Percentiles rank a stretch among this genome's conserved stretches.
Evolutionary conservation across 208 protist genomes (phyloP).

Genomic region (Crithidia brevicula): DNA sequence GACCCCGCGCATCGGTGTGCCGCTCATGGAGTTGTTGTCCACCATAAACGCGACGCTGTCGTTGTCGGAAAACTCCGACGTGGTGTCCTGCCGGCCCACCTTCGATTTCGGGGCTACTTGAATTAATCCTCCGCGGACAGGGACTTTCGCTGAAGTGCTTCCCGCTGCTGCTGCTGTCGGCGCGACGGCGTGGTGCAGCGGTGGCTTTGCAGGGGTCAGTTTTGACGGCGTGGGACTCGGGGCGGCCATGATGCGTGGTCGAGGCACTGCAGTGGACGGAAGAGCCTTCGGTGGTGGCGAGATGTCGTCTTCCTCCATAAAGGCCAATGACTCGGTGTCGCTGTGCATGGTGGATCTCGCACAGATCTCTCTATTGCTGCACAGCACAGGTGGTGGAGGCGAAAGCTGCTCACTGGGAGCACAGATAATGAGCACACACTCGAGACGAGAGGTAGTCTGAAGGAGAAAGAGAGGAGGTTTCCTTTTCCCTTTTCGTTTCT

Average conservation of each 20-base stretch:
- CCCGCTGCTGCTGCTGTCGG: neutral
- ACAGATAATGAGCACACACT: too few species aligned
- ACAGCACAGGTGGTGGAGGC: too few species aligned
- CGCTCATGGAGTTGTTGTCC: conserved; percentile 12
- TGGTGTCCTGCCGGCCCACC: neutral
- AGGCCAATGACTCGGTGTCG: conserved; percentile 58
- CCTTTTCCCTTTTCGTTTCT: too few species aligned
- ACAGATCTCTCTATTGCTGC: too few species aligned
- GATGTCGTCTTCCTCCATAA: conserved; percentile 37
- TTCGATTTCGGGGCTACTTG: neutral
- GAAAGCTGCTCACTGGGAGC: too few species aligned
- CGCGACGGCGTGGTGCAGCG: conserved; percentile 16
- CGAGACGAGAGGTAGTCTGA: too few species aligned
- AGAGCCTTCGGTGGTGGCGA: neutral
- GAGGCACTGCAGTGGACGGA: neutral
- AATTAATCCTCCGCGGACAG: neutral
- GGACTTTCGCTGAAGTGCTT: neutral
- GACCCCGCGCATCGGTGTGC: neutral
- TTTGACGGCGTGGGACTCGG: conserved; percentile 1
- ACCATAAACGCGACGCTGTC: conserved; percentile 36
- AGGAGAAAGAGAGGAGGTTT: too few species aligned
- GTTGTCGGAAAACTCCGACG: conserved; percentile 26
- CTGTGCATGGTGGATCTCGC: conserved; percentile 33
- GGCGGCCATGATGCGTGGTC: conserved; percentile 12
- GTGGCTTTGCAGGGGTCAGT: conserved; percentile 10